phyloP scores from a whole-genome alignment of 768 basidiomycete genomes.

The Serendipita sp. region DNA sequence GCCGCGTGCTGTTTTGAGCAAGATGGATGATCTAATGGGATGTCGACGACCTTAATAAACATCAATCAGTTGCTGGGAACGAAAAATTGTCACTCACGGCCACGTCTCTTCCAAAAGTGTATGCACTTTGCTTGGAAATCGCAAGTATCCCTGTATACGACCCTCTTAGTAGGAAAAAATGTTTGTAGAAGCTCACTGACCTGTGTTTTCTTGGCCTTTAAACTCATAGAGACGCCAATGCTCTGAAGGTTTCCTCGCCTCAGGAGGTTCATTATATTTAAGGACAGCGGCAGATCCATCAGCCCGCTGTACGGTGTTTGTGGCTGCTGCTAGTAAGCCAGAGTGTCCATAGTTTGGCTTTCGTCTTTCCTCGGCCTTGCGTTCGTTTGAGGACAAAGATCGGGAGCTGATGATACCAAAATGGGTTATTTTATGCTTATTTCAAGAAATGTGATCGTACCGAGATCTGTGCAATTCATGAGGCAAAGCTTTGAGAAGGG shows the following conservation, averaged over 20 bases:
- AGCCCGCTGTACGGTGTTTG: slow-evolving; percentile 66
- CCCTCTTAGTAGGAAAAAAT: not conserved
- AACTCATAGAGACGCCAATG: slow-evolving; percentile 97
- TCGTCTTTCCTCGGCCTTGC: slow-evolving; percentile 32
- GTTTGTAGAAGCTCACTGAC: slow-evolving; percentile 31
- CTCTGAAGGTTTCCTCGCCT: slow-evolving; percentile 78
- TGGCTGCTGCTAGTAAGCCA: slow-evolving; percentile 87
- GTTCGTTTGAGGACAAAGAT: not conserved
- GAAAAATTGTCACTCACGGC: slow-evolving; percentile 34
- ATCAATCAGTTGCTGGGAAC: not conserved
- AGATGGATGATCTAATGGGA: slow-evolving; percentile 87
- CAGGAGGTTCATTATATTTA: slow-evolving; percentile 97
- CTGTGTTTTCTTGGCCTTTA: slow-evolving; percentile 84
- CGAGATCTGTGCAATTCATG: slow-evolving; percentile 36
- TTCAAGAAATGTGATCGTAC: slow-evolving; percentile 33
- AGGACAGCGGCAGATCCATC: slow-evolving; percentile 72
- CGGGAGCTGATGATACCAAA: not conserved
- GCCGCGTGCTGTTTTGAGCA: slow-evolving; percentile 98
- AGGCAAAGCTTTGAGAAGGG: slow-evolving; percentile 20
- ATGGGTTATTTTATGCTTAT: slow-evolving; percentile 18
- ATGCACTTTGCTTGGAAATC: slow-evolving; percentile 86
- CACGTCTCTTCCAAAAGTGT: slow-evolving; percentile 80
- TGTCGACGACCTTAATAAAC: slow-evolving; percentile 29
- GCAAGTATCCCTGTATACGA: slow-evolving; percentile 62
- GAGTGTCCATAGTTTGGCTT: slow-evolving; percentile 86